Conservation (phyloP, 164 flowering plant genomes). For the Vitis amurensis region DNA sequence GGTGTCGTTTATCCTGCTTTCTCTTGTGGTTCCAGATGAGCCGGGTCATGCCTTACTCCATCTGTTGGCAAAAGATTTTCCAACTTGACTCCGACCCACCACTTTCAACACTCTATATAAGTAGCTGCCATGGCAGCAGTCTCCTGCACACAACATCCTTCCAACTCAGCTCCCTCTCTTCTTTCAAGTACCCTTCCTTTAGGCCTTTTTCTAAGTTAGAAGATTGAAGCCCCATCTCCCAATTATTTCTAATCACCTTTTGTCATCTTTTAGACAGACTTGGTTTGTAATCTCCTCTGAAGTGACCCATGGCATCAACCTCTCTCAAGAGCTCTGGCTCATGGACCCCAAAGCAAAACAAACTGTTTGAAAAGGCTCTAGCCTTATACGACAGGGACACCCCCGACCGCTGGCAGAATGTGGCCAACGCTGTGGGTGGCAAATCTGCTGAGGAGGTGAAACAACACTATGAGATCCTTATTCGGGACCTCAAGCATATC, state of each 20-base stretch:
- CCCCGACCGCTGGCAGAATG: conserved; percentile 46
- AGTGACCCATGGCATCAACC: conserved; percentile 30
- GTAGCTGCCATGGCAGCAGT: background rate
- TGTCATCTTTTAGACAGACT: too few species aligned
- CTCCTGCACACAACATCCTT: conserved; percentile 11
- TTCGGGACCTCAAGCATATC: conserved; percentile 36
- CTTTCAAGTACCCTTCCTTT: background rate
- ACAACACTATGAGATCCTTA: conserved; percentile 35
- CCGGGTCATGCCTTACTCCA: conserved; percentile 16
- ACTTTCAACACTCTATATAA: conserved; percentile 12
- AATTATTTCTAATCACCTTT: too few species aligned
- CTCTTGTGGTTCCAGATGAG: conserved; percentile 29
- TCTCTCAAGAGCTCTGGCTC: conserved; percentile 19
- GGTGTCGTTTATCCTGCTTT: conserved; percentile 13
- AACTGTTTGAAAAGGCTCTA: conserved; percentile 41
- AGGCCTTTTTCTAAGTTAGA: background rate
- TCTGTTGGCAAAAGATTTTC: conserved; percentile 19
- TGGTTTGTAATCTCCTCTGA: background rate
- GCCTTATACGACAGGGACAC: conserved; percentile 47
- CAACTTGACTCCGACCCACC: conserved; percentile 14
- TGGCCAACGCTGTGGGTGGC: conserved; percentile 41
- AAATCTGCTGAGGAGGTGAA: conserved; percentile 44
- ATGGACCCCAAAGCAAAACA: conserved; percentile 46
- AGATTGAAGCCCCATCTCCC: too few species aligned
- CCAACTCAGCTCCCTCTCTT: background rate